Conservation (phyloP, 192 early-diverging fungal genomes). For the Tieghemiomyces parasiticus region DNA sequence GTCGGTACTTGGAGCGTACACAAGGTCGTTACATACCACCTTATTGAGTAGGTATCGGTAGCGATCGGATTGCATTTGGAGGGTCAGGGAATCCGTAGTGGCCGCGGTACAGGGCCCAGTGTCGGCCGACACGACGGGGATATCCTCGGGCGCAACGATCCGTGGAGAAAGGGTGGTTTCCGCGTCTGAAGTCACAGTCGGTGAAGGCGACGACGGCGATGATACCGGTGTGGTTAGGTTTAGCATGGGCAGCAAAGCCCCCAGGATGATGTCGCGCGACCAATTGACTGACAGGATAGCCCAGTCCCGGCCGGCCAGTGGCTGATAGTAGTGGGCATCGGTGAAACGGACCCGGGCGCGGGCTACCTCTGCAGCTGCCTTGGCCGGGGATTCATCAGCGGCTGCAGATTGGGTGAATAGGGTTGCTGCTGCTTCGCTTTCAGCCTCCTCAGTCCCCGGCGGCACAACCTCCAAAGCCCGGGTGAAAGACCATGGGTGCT, state of each 20-base stretch:
- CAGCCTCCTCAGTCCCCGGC: neutral
- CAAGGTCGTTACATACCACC: slow-evolving; percentile 18
- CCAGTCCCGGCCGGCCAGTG: slow-evolving; percentile 15
- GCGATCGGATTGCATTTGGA: too few relatives aligned
- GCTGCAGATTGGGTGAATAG: too few relatives aligned
- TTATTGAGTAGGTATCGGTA: slow-evolving; percentile 13
- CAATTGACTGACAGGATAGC: slow-evolving; percentile 26
- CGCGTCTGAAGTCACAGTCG: too few relatives aligned
- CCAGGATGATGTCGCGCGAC: slow-evolving; percentile 25
- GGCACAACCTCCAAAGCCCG: neutral
- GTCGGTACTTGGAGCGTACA: neutral
- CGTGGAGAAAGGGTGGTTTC: too few relatives aligned
- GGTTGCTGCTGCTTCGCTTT: too few relatives aligned
- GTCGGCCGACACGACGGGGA: too few relatives aligned
- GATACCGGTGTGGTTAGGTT: neutral
- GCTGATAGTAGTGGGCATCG: neutral
- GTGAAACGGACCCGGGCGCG: neutral
- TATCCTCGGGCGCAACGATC: too few relatives aligned
- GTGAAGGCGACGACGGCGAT: too few relatives aligned
- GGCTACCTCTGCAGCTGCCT: neutral
- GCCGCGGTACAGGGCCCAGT: too few relatives aligned
- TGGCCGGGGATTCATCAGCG: too few relatives aligned
- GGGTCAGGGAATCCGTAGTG: too few relatives aligned
- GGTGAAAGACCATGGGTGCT: neutral
- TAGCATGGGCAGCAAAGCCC: slow-evolving; percentile 15